Conservation (phyloP, 2,329 filamentous ascomycete genomes). For the Graphium sp. region DNA sequence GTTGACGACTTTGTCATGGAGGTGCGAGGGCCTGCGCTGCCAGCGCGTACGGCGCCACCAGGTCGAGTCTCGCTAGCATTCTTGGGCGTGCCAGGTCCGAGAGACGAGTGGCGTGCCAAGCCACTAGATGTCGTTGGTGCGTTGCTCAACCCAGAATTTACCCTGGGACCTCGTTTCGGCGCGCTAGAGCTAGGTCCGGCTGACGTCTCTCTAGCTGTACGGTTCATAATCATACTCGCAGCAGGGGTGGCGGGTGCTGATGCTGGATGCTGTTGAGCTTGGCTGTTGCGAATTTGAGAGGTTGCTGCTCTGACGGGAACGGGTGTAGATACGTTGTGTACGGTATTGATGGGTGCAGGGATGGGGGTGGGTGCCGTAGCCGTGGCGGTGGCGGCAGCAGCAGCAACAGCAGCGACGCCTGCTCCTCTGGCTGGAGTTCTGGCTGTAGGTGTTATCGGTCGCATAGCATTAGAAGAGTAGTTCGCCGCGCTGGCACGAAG, state of each 20-base stretch:
- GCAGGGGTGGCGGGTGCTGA: constrained; percentile 45
- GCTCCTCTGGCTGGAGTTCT: too few relatives aligned
- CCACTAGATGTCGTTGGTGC: constrained; percentile 35
- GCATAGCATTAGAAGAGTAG: too few relatives aligned
- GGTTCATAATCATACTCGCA: constrained; percentile 39
- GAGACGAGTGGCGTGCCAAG: constrained; percentile 43
- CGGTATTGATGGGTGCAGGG: constrained; percentile 10
- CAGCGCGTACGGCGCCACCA: constrained; percentile 26
- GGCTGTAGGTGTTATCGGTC: too few relatives aligned
- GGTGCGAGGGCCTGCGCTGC: constrained; percentile 42
- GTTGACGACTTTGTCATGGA: constrained; percentile 24
- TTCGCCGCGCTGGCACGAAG: constrained; percentile 41
- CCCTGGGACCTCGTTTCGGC: constrained; percentile 34
- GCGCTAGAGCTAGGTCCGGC: constrained; percentile 31
- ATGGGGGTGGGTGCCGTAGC: constrained; percentile 4
- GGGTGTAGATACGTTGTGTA: constrained; percentile 19
- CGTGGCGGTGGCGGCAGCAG: constrained; percentile 20
- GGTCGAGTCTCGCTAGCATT: constrained; percentile 13
- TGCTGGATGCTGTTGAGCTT: constrained; percentile 31
- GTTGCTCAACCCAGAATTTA: constrained; percentile 27
- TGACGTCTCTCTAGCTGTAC: constrained; percentile 38
- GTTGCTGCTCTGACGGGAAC: constrained; percentile 22
- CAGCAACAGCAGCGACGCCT: too few relatives aligned
- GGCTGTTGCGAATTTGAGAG: constrained; percentile 29
- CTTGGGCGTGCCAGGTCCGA: constrained; percentile 47